Percentiles rank a stretch among this genome's conserved stretches.
Evolutionary conservation across 345 rosid genomes (phyloP).

Genomic region (Brassica incana): DNA sequence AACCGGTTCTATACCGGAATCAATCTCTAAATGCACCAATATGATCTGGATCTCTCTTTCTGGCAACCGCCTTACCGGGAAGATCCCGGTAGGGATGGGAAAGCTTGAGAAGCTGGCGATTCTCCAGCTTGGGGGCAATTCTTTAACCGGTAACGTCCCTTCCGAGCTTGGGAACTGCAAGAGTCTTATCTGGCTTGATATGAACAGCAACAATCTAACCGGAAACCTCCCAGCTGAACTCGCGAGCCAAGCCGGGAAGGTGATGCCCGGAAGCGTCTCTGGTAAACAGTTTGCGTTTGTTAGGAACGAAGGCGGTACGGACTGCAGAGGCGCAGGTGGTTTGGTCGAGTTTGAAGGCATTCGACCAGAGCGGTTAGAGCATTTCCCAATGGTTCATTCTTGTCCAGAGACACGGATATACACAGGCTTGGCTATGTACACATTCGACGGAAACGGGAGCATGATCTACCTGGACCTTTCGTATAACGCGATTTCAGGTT

Average conservation of each 20-base stretch:
- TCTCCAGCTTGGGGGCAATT: constrained; percentile 85
- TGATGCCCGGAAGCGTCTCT: constrained; percentile 72
- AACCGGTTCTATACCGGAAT: constrained; percentile 65
- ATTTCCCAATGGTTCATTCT: constrained; percentile 75
- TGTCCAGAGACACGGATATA: constrained; percentile 85
- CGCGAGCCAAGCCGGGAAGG: constrained; percentile 66
- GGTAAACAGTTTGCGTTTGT: constrained; percentile 94
- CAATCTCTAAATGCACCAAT: constrained; percentile 73
- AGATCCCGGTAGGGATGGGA: constrained; percentile 70
- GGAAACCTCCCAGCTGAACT: constrained; percentile 70
- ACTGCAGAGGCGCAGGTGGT: constrained; percentile 97
- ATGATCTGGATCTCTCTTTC: constrained; percentile 93
- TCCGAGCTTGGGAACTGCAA: constrained; percentile 67
- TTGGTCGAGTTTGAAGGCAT: constrained; percentile 88
- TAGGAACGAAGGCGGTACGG: constrained; percentile 93
- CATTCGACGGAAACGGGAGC: constrained; percentile 67
- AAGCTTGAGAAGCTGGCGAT: constrained; percentile 66
- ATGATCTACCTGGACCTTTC: constrained; percentile 90
- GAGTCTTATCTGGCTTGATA: constrained; percentile 93
- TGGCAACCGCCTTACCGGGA: constrained; percentile 69
- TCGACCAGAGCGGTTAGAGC: constrained; percentile 65
- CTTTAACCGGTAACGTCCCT: constrained; percentile 72
- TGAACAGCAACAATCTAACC: constrained; percentile 70
- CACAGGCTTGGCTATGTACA: constrained; percentile 72
- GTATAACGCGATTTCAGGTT: constrained; percentile 70